Conservation (phyloP, 1,139 yeast genomes). For the Kazachstania sp. region DNA sequence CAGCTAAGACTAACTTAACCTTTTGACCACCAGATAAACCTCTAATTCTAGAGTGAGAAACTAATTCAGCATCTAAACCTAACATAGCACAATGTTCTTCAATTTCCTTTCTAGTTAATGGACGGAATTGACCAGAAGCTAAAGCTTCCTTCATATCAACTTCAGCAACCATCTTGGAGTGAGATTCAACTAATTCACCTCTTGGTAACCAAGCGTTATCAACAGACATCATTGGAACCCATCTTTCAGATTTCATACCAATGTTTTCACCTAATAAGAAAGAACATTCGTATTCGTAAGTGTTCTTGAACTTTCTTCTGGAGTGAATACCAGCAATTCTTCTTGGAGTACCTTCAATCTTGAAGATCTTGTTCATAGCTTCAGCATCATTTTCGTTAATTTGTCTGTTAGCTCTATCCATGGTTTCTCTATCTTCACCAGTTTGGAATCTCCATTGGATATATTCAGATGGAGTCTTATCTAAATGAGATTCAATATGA, state of each 20-base stretch:
- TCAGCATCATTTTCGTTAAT: slow-evolving; percentile 94
- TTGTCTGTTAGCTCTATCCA: slow-evolving; percentile 99
- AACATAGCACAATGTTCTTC: slow-evolving; percentile 97
- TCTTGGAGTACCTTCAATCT: slow-evolving; percentile 97
- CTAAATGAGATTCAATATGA: slow-evolving; percentile 96
- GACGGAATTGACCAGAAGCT: slow-evolving; percentile 99
- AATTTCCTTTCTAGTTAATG: slow-evolving; percentile 98
- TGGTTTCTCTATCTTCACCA: slow-evolving; percentile 99
- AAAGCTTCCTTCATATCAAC: slow-evolving; percentile 99
- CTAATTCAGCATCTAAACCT: slow-evolving; percentile 98
- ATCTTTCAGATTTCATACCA: slow-evolving; percentile 98
- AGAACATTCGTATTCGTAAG: slow-evolving; percentile 98
- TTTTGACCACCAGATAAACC: slow-evolving; percentile 99
- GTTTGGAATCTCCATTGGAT: slow-evolving; percentile 99
- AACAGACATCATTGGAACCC: slow-evolving; percentile 99
- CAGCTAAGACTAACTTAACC: slow-evolving; percentile 98
- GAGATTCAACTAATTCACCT: slow-evolving; percentile 98
- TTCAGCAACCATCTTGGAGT: slow-evolving; percentile 98
- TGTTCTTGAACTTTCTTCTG: slow-evolving; percentile 99
- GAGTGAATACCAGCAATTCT: slow-evolving; percentile 91
- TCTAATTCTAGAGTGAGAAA: slow-evolving; percentile 98
- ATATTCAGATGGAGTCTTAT: slow-evolving; percentile 99
- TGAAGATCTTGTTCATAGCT: slow-evolving; percentile 99
- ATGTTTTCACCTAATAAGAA: slow-evolving; percentile 95
- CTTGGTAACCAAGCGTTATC: slow-evolving; percentile 99